Base-by-base conservation (phyloP, 2,329 filamentous ascomycete species). In the Hypoxylon sp. region DNA sequence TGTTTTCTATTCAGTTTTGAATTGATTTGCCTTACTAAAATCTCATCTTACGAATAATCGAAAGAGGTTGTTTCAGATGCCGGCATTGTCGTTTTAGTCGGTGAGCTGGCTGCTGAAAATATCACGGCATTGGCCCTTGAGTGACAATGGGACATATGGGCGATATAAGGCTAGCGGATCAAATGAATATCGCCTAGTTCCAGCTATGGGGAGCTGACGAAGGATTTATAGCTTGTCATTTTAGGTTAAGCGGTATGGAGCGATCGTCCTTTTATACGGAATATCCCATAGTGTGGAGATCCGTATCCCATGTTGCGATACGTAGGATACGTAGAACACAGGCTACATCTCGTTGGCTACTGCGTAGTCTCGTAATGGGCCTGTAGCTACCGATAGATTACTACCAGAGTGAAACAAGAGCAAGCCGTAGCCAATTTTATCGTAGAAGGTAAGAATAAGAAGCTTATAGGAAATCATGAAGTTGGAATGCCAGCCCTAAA, bases 161-260 rank as follows among this genome's bases (percentile, higher is more conserved):
- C 5, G 13, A n/a, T 50, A 37, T 35, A 24, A 29, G 13, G 33
- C 37, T 58, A 37, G 53, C 11, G n/a, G 9, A 47, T 35, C n/a
- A 51, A 39, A 22, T 17, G 46, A 19, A 17, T 39, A 22, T n/a
- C 13, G 55, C 37, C 19, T 9, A n/a, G 17, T 26, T 33, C 44
- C 44, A 48, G 55, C 22, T 11, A 17, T 44, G 14, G 22, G 22
- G 13, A 56, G 44, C 31, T 35, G 29, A 19, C 10, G 17, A 26
- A 35, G 42, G 54, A 57, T 19, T 48, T 39, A 1, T 24, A 57
- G 48, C 29, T 37, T 24, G 17, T 57, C 39, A 48, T 57, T 48
- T 37, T 57, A 37, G 35, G 29, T 35, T 57, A 48, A 29, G 31
- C n/a, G 31, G 5, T 10, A 29, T 26, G n/a, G 42, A 44, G n/a